Evolutionary conservation across 768 basidiomycete species (phyloP), one percentile per base, ranked within the genome.

Genomic region (Epithele typhae): DNA sequence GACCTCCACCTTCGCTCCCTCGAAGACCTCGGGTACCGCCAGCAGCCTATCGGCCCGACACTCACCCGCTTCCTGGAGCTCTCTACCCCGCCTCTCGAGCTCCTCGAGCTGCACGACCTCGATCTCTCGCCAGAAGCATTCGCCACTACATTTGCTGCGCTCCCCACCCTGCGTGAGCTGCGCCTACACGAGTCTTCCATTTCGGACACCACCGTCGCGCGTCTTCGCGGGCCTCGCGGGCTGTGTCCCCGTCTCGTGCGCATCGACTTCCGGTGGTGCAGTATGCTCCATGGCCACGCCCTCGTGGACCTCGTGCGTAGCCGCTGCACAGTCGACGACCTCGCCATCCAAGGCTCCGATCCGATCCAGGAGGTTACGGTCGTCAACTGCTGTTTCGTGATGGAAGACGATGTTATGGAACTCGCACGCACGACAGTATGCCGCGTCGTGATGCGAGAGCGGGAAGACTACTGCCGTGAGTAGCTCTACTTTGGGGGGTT

Each of bases 221-320:
- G 61, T 24, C 56, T 81, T 35, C 55, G 63, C 35, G 72, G 71
- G 2, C 65, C 67, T 23, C 37, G 32, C 27, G 52, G 50, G n/a
- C 54, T 70, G 12, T 82, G 78, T 48, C 79, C 74, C 21, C 60
- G 56, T 43, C 72, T 82, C 35, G 57, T 59, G 35, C 64, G 64
- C 38, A 58, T 84, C 41, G 78, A 82, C 57, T 60, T 83, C 40
- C 72, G 78, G 22, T 82, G 78, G 80, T 83, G 81, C 54, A 69
- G 73, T 10, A 72, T 78, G 45, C 58, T 84, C 5, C 71, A 69
- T 23, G 79, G 80, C 17, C 60, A 57, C 2, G 73, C 74, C 18
- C 62, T 83, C 32, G 79, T 77, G 32, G 63, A 71, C 25, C 61
- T 82, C 14, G 78, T 78, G 36, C 59, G 54, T 40, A 72, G 68